Evolutionary conservation across 2,329 filamentous ascomycete species (phyloP).

Genomic region (Scleromitrula shiraiana): DNA sequence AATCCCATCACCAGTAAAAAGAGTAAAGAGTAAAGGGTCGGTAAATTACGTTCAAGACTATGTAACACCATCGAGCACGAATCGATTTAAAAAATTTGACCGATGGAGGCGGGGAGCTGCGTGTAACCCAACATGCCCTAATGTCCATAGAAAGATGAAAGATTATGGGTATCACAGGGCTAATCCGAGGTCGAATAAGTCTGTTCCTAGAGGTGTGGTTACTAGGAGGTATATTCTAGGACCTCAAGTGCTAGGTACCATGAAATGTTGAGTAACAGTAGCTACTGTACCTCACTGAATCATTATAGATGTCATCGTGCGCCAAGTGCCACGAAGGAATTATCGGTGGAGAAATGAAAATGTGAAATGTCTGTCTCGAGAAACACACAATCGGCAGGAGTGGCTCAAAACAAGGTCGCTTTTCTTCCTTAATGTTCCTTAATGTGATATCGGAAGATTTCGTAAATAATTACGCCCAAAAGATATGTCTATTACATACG

Average conservation of each 20-base stretch:
- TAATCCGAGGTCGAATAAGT: no score
- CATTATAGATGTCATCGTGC: conserved; percentile 2
- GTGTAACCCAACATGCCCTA: no score
- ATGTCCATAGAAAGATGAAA: no score
- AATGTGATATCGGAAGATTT: no score
- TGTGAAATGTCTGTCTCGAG: no score
- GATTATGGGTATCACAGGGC: no score
- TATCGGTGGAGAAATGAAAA: background rate
- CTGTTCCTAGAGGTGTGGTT: background rate
- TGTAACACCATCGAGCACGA: background rate
- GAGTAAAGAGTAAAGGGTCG: background rate
- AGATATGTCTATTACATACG: no score
- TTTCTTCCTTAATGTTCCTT: no score
- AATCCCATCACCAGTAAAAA: background rate
- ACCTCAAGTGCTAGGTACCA: background rate
- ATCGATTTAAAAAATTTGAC: background rate
- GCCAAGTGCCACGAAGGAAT: conserved; percentile 3
- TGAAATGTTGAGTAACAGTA: background rate
- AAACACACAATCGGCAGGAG: no score
- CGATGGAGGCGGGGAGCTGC: no score
- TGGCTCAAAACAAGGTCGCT: no score
- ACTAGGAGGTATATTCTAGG: background rate
- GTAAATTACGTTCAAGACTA: background rate
- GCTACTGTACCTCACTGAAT: background rate
- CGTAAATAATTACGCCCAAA: no score